These are phyloP conservation scores for Penicillium decumbens DNA, from an alignment of 2,329 filamentous ascomycete genomes.

Conservation along the genomic window DNA sequence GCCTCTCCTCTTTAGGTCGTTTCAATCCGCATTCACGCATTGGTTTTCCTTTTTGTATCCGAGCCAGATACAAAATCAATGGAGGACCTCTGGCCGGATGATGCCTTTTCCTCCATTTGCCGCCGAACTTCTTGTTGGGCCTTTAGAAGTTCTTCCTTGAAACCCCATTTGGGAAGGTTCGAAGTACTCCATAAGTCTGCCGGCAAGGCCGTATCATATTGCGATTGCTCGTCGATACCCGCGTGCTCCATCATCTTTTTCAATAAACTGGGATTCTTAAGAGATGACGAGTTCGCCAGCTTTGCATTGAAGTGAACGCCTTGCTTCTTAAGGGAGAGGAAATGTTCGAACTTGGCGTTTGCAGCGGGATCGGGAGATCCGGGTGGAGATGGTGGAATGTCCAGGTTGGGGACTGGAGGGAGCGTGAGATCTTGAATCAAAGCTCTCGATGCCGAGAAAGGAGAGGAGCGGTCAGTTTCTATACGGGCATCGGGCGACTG, in stretches of 20 bases:
- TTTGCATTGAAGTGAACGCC: slow-evolving; percentile 62
- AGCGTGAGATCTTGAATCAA: slow-evolving; percentile 55
- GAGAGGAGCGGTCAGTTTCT: slow-evolving; percentile 37
- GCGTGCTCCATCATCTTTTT: slow-evolving; percentile 56
- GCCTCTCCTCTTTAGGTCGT: not conserved
- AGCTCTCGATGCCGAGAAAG: slow-evolving; percentile 47
- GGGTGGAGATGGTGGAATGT: slow-evolving; percentile 46
- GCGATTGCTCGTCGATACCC: slow-evolving; percentile 49
- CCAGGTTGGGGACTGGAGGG: slow-evolving; percentile 43
- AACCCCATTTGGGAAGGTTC: slow-evolving; percentile 41
- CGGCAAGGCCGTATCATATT: slow-evolving; percentile 51
- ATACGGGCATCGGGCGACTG: slow-evolving; percentile 11
- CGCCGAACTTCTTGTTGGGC: slow-evolving; percentile 38
- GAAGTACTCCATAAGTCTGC: slow-evolving; percentile 39
- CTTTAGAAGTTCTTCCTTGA: slow-evolving; percentile 45
- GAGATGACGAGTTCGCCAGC: slow-evolving; percentile 52
- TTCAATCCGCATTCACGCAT: not conserved
- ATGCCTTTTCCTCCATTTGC: slow-evolving; percentile 34
- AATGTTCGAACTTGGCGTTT: slow-evolving; percentile 57
- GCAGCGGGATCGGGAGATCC: slow-evolving; percentile 42
- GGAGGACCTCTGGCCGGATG: slow-evolving; percentile 31
- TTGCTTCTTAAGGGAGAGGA: slow-evolving; percentile 58
- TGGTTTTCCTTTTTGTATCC: slow-evolving; percentile 1
- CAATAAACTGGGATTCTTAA: slow-evolving; percentile 57
- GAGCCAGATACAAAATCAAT: slow-evolving; percentile 40